A percentile compares a stretch with the other conserved stretches of the same genome.
Conservation (phyloP, 805 yeast species). For the Lachancea sp. region DNA sequence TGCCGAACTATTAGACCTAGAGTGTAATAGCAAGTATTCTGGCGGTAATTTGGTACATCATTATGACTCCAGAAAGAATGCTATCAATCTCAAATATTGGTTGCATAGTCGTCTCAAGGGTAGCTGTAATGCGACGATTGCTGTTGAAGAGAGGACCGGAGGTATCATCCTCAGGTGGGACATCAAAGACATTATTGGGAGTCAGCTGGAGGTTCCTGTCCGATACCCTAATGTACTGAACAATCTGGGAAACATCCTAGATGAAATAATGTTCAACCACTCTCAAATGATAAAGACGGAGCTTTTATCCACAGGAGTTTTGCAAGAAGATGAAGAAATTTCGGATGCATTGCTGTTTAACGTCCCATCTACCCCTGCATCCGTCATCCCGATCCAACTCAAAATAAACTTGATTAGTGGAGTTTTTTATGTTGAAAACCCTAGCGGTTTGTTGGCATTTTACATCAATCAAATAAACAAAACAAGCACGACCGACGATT, state of each 20-base stretch:
- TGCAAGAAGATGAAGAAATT: slow-evolving; percentile 30
- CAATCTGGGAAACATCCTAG: slow-evolving; percentile 29
- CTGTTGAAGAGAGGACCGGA: slow-evolving; percentile 24
- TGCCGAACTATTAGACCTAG: slow-evolving; percentile 25
- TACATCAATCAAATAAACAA: slow-evolving; percentile 28
- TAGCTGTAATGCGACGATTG: slow-evolving; percentile 27
- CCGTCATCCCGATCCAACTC: slow-evolving; percentile 29
- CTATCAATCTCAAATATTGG: slow-evolving; percentile 32
- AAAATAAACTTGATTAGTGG: slow-evolving; percentile 32
- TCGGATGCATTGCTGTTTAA: slow-evolving; percentile 27
- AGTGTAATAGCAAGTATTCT: slow-evolving; percentile 28
- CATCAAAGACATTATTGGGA: slow-evolving; percentile 13
- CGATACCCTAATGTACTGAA: slow-evolving; percentile 22
- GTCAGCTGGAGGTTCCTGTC: slow-evolving; percentile 18
- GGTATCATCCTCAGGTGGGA: slow-evolving; percentile 27
- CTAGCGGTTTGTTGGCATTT: slow-evolving; percentile 25
- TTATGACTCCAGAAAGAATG: slow-evolving; percentile 31
- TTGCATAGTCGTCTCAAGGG: slow-evolving; percentile 28
- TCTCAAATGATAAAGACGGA: slow-evolving; percentile 30
- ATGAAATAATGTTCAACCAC: slow-evolving; percentile 33
- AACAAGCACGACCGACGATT: slow-evolving; percentile 23
- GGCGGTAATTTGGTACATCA: slow-evolving; percentile 31
- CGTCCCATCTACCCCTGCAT: slow-evolving; percentile 31
- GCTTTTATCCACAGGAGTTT: slow-evolving; percentile 25
- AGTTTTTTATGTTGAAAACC: slow-evolving; percentile 29